Base-by-base conservation (phyloP, 164 flowering plant genomes). In the Annona cherimola region DNA sequence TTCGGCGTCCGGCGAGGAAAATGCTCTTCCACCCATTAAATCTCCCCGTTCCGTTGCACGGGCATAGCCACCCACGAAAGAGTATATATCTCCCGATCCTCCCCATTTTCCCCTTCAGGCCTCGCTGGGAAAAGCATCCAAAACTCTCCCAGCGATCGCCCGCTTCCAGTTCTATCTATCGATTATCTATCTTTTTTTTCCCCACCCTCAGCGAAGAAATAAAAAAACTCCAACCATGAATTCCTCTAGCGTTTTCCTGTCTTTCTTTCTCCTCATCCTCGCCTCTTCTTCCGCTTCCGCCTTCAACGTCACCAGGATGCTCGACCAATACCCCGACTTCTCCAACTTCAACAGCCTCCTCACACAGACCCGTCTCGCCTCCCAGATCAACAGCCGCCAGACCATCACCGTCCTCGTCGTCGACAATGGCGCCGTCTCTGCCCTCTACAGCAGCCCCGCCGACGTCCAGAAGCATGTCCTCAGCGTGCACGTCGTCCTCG, bases 401-500 rank as follows among this genome's bases (percentile, higher is more conserved):
- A 86, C 95, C 61, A 86, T 91, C 73, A 93, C 95, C 11, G 81
- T 91, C 69, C 89, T 93, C 3, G 94, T 76, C 0, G 80, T 91
- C 3, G 79, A 76, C 55, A 82, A 91, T 67, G 57, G 35, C 3
- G 78, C 79, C 6, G 41, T 85, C 0, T 76, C 79, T 1, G 20
- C 75, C 1, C 2, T 89, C 20, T 63, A 86, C 0, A 83, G 80
- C 2, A 78, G 61, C 26, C 63, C 88, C 0, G 0, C n/a, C 0
- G 84, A 80, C 8, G 71, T 64, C 1, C 42, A 81, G 2, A 83
- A 81, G 74, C 73, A 63, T 42, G 80, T 87, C 55, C 50, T 92
- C 74, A 77, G 82, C 69, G 63, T 76, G 20, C 96, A 92, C 59
- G 90, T 88, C 0, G 44, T 90, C 8, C 86, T 88, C 1, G 94